Evolutionary conservation across 116 monocot species (phyloP).

Genomic region (Phalaenopsis hybrid): DNA sequence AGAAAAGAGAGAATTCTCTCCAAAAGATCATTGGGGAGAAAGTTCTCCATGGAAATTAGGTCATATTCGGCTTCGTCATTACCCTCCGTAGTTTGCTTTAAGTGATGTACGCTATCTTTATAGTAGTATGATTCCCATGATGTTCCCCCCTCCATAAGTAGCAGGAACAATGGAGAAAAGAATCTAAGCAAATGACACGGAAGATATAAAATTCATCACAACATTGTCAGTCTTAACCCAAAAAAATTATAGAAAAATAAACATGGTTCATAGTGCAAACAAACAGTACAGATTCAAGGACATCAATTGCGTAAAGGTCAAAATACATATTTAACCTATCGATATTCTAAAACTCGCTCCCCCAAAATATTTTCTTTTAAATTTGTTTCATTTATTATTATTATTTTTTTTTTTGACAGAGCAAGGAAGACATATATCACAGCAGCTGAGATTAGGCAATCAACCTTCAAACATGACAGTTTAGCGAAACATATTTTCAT

Average conservation of each 20-base stretch:
- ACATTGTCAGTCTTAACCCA: neutral
- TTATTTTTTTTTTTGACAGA: neutral
- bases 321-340: too few relatives aligned
- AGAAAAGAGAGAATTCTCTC: conserved; percentile 73
- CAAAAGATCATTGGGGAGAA: conserved; percentile 72
- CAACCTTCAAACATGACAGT: too few relatives aligned
- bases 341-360: too few relatives aligned
- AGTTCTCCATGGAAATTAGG: conserved; percentile 42
- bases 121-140: conserved; percentile 48
- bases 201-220: neutral
- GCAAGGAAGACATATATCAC: neutral
- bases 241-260: neutral
- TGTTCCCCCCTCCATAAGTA: conserved; percentile 38
- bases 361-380: too few relatives aligned
- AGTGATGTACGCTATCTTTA: neutral
- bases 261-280: neutral
- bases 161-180: neutral
- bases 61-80: conserved; percentile 13
- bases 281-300: neutral
- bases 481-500: too few relatives aligned
- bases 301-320: neutral
- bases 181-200: neutral
- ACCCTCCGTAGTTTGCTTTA: conserved; percentile 8
- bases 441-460: too few relatives aligned
- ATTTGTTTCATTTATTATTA: neutral